A percentile compares a stretch with the other conserved stretches of the same genome.
These are phyloP conservation scores for Phycomyces blakesleeanus DNA, from an alignment of 192 early-diverging fungal genomes.

Conservation along the genomic window DNA sequence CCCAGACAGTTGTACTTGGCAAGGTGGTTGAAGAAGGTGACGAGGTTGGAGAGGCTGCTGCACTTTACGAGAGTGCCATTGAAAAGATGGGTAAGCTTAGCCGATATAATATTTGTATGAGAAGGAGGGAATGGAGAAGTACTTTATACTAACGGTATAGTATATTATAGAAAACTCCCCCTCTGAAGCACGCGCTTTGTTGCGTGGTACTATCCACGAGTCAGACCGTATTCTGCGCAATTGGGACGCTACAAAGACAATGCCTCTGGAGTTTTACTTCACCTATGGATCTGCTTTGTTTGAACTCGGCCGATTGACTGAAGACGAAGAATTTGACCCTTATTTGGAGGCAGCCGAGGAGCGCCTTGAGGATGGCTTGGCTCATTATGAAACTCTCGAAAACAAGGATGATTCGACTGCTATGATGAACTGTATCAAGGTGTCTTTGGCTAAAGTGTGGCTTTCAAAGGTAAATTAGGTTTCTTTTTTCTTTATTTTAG, in stretches of 20 bases:
- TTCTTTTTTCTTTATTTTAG: background rate
- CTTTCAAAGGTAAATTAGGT: conserved; percentile 20
- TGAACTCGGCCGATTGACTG: conserved; percentile 32
- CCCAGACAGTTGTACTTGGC: conserved; percentile 39
- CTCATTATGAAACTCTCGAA: background rate
- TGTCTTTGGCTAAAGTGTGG: conserved; percentile 18
- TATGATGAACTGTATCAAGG: conserved; percentile 5
- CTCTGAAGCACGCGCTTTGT: conserved; percentile 31
- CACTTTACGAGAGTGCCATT: conserved; percentile 45
- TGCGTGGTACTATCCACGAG: conserved; percentile 52
- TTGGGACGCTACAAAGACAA: conserved; percentile 35
- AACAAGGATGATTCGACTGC: background rate
- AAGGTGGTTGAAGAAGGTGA: conserved; percentile 47
- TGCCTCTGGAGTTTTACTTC: conserved; percentile 40
- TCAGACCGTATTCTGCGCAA: conserved; percentile 53
- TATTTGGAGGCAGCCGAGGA: conserved; percentile 36
- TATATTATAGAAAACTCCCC: conserved; percentile 28
- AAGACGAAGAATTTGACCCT: conserved; percentile 27
- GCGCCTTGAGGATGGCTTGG: conserved; percentile 27
- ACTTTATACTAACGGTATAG: too few species aligned
- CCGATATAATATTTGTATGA: background rate
- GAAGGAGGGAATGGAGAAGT: too few species aligned
- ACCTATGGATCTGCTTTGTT: conserved; percentile 50
- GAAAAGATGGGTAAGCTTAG: conserved; percentile 37
- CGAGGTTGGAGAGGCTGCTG: conserved; percentile 44